Conservation (phyloP, 2,329 filamentous ascomycete genomes). For the Talaromyces sp. region DNA sequence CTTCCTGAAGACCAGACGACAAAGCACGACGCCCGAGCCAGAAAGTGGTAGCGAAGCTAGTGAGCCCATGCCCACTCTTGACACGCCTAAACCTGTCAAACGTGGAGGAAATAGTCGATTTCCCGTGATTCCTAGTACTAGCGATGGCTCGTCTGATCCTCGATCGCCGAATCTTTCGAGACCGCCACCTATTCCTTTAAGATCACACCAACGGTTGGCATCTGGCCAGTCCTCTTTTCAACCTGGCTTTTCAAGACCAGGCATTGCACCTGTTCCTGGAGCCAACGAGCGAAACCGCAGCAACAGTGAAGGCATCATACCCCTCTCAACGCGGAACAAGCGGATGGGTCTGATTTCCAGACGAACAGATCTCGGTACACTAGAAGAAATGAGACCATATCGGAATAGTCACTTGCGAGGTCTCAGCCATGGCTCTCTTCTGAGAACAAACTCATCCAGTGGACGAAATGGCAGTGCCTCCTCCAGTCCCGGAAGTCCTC, state of each 20-base stretch:
- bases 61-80: conserved; percentile 65
- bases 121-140: conserved; percentile 49
- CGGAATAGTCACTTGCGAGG: conserved; percentile 53
- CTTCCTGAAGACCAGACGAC: conserved; percentile 48
- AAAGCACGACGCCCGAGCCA: conserved; percentile 34
- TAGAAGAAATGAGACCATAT: conserved; percentile 49
- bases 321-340: conserved; percentile 46
- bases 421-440: conserved; percentile 53
- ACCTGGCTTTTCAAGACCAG: conserved; percentile 59
- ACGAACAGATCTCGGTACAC: conserved; percentile 49
- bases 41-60: conserved; percentile 48
- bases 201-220: conserved; percentile 68
- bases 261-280: conserved; percentile 63
- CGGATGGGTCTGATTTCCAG: conserved; percentile 57
- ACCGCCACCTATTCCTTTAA: conserved; percentile 70
- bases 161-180: conserved; percentile 63
- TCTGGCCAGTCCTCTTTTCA: conserved; percentile 38
- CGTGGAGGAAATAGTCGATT: conserved; percentile 53
- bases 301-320: conserved; percentile 57
- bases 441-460: conserved; percentile 34
- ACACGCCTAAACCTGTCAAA: conserved; percentile 68
- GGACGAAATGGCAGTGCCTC: conserved; percentile 17
- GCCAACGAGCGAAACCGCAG: conserved; percentile 58
- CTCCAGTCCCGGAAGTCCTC: conserved; percentile 34
- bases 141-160: conserved; percentile 61